Evolutionary conservation across 1,284 basidiomycete genomes (phyloP).

Genomic region (Sanghuangporus weigelae): DNA sequence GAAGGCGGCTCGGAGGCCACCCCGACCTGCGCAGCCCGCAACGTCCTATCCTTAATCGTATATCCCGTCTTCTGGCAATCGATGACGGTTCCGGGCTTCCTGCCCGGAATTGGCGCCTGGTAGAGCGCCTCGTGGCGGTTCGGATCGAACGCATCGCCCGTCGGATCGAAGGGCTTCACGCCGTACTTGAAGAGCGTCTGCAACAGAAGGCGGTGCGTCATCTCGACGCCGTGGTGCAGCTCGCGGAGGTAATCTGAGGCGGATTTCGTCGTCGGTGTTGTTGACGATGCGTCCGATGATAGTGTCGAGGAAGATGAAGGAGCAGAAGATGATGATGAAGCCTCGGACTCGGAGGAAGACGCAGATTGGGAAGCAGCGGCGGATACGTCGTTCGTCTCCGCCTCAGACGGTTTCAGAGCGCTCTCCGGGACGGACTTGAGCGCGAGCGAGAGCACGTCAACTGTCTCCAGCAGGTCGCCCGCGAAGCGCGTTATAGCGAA

Average conservation of each 20-base stretch:
- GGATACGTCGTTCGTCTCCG: neutral
- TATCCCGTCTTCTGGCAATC: conserved; percentile 92
- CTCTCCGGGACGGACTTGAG: conserved; percentile 78
- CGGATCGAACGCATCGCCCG: conserved; percentile 91
- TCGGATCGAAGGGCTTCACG: conserved; percentile 88
- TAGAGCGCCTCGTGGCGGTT: conserved; percentile 94
- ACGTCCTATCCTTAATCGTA: conserved; percentile 86
- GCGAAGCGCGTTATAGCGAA: conserved; percentile 94
- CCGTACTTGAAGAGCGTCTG: conserved; percentile 91
- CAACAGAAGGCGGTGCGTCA: conserved; percentile 87
- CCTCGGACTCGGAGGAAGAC: conserved; percentile 24
- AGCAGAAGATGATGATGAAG: conserved; percentile 28
- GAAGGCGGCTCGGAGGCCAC: conserved; percentile 68
- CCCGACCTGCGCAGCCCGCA: conserved; percentile 95
- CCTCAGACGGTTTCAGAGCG: conserved; percentile 31
- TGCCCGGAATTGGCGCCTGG: conserved; percentile 86
- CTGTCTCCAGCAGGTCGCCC: conserved; percentile 82
- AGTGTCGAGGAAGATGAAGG: conserved; percentile 25
- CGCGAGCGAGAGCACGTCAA: conserved; percentile 89
- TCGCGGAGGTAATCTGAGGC: conserved; percentile 60
- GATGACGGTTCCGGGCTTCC: conserved; percentile 85
- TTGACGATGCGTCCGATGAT: conserved; percentile 1
- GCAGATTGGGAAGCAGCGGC: conserved; percentile 9
- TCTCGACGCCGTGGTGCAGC: conserved; percentile 82
- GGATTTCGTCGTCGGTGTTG: conserved; percentile 40